These are phyloP conservation scores for Pythium brachiatum DNA, from an alignment of 352 stramenopile species.

Conservation along the genomic window DNA sequence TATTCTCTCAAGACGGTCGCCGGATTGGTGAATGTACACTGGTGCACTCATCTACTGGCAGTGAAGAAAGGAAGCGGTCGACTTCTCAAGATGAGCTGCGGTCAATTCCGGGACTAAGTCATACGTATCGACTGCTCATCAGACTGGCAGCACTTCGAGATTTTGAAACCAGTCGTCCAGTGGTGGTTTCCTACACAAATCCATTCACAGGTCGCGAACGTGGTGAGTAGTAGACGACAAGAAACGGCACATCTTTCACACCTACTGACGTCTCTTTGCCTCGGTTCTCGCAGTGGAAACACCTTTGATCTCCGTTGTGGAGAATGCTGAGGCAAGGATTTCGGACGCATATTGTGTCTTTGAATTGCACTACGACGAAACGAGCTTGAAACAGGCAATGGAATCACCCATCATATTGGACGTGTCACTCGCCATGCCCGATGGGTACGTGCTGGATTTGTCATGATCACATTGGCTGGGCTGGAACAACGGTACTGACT, in stretches of 20 bases:
- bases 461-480: not conserved
- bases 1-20: not conserved
- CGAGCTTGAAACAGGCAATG: slow-evolving; percentile 48
- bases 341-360: slow-evolving; percentile 46
- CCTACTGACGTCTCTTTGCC: not conserved
- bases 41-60: not conserved
- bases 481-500: not conserved
- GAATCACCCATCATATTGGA: slow-evolving; percentile 42
- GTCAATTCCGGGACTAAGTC: slow-evolving; percentile 11
- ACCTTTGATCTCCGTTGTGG: slow-evolving; percentile 30
- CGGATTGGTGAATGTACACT: slow-evolving; percentile 17
- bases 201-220: slow-evolving; percentile 23
- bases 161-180: slow-evolving; percentile 15
- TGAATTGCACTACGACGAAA: slow-evolving; percentile 33
- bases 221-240: slow-evolving; percentile 7
- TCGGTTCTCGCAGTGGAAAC: slow-evolving; percentile 32
- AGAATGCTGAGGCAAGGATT: slow-evolving; percentile 36
- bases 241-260: too few species aligned
- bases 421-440: slow-evolving; percentile 7
- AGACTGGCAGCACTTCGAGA: slow-evolving; percentile 17
- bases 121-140: slow-evolving; percentile 22
- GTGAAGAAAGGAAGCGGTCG: not conserved
- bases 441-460: slow-evolving; percentile 17
- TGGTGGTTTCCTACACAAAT: slow-evolving; percentile 22
- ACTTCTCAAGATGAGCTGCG: not conserved